A percentile compares a stretch with the other conserved stretches of the same genome.
These are phyloP conservation scores for Oryza meyeriana DNA, from an alignment of 176 grass and related monocot genomes.

Conservation along the genomic window DNA sequence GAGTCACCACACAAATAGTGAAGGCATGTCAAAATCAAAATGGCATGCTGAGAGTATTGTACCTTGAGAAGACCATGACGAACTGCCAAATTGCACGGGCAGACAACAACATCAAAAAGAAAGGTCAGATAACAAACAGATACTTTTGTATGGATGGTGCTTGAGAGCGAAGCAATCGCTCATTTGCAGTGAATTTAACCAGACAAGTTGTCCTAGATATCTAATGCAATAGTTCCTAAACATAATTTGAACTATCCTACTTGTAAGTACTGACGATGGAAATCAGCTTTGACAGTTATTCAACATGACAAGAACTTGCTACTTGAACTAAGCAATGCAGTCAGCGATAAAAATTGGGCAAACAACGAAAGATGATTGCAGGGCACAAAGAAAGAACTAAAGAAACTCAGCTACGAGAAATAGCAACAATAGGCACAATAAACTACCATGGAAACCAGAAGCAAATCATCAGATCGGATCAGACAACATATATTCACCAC, in stretches of 20 bases:
- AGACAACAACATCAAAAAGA: not conserved
- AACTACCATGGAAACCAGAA: slow-evolving; percentile 19
- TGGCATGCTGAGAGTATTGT: not conserved
- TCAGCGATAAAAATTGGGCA: not conserved
- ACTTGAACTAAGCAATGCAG: slow-evolving; percentile 1
- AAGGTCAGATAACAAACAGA: not conserved
- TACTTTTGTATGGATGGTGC: not conserved
- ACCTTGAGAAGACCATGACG: not conserved
- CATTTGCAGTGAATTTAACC: not conserved
- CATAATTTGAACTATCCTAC: not conserved
- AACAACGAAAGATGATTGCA: not conserved
- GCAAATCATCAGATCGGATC: slow-evolving; percentile 26
- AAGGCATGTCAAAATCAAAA: slow-evolving; percentile 13
- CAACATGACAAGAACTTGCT: not conserved
- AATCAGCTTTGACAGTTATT: not conserved
- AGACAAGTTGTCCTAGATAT: not conserved
- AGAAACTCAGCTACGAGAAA: not conserved
- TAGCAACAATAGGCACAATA: slow-evolving; percentile 16
- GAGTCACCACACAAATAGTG: not conserved
- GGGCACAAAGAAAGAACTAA: not conserved
- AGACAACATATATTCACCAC: slow-evolving; percentile 40
- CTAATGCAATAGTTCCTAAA: not conserved
- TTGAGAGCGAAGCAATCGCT: not conserved
- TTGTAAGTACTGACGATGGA: not conserved
- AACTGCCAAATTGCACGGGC: not conserved